These are phyloP conservation scores for Coleophoma eucalyptorum DNA, from an alignment of 2,329 filamentous ascomycete species.

Conservation along the genomic window DNA sequence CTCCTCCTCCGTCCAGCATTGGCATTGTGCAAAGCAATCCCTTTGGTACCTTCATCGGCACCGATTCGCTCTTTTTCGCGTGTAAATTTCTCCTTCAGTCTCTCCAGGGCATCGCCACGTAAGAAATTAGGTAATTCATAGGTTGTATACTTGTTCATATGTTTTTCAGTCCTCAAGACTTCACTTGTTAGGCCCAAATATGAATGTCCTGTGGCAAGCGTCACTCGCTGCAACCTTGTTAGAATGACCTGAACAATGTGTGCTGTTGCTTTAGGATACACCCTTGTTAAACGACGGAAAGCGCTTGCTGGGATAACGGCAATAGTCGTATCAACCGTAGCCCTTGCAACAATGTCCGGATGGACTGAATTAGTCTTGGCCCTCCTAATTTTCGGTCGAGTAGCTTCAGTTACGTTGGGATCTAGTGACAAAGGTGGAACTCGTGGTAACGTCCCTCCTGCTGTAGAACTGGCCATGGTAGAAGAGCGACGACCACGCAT, in stretches of 20 bases:
- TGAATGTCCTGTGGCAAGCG: constrained; percentile 87
- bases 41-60: constrained; percentile 79
- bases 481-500: constrained; percentile 42
- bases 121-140: constrained; percentile 91
- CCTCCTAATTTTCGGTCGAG: constrained; percentile 35
- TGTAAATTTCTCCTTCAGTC: constrained; percentile 90
- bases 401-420: constrained; percentile 19
- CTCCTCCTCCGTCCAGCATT: constrained; percentile 60
- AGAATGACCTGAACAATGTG: constrained; percentile 98
- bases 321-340: constrained; percentile 94
- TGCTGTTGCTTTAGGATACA: constrained; percentile 93
- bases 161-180: constrained; percentile 86
- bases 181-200: constrained; percentile 91
- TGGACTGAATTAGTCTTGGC: constrained; percentile 72
- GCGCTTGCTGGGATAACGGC: constrained; percentile 97
- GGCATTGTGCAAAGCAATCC: constrained; percentile 90
- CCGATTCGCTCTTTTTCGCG: constrained; percentile 79
- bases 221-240: constrained; percentile 90
- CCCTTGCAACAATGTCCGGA: constrained; percentile 94
- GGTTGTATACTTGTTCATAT: constrained; percentile 89
- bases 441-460: constrained; percentile 41
- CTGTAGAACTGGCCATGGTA: constrained; percentile 25
- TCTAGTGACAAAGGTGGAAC: constrained; percentile 78
- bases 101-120: constrained; percentile 74
- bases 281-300: constrained; percentile 84